Evolutionary conservation across 1,139 yeast genomes (phyloP).

Genomic region (Debaryomycetaceae sp.): DNA sequence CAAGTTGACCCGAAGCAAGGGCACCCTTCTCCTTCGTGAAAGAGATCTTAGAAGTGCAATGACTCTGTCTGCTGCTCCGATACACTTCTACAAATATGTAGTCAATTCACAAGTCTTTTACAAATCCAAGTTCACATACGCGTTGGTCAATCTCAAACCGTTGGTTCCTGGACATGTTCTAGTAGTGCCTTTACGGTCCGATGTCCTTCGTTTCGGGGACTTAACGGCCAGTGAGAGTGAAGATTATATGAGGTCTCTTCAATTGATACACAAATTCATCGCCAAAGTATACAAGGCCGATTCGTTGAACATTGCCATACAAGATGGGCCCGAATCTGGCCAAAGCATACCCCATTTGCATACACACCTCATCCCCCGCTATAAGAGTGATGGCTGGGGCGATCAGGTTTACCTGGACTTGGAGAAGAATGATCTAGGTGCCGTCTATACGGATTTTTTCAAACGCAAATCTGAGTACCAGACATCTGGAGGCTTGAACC

Average conservation of each 20-base stretch:
- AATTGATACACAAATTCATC: conserved; percentile 64
- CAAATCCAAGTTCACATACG: conserved; percentile 61
- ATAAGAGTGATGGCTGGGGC: conserved; percentile 58
- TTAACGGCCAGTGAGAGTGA: conserved; percentile 66
- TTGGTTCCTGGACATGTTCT: conserved; percentile 87
- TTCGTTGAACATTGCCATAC: conserved; percentile 82
- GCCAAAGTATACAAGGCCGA: conserved; percentile 69
- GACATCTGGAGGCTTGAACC: conserved; percentile 26
- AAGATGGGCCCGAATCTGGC: conserved; percentile 95
- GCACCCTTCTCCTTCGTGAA: background rate
- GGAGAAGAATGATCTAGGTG: conserved; percentile 43
- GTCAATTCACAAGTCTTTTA: conserved; percentile 66
- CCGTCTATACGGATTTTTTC: conserved; percentile 28
- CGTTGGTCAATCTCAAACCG: conserved; percentile 86
- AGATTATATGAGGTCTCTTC: conserved; percentile 80
- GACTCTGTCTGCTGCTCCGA: conserved; percentile 11
- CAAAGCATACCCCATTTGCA: conserved; percentile 93
- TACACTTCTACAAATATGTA: conserved; percentile 50
- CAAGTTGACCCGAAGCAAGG: background rate
- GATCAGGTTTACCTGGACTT: conserved; percentile 67
- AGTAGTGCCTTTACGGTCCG: conserved; percentile 71
- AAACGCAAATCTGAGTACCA: conserved; percentile 21
- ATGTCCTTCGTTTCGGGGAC: conserved; percentile 61
- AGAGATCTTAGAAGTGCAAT: background rate
- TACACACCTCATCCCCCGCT: conserved; percentile 87